A percentile compares a stretch with the other conserved stretches of the same genome.
Conservation (phyloP, 1,284 basidiomycete genomes). For the Anthracocystis panici-leucophaei region DNA sequence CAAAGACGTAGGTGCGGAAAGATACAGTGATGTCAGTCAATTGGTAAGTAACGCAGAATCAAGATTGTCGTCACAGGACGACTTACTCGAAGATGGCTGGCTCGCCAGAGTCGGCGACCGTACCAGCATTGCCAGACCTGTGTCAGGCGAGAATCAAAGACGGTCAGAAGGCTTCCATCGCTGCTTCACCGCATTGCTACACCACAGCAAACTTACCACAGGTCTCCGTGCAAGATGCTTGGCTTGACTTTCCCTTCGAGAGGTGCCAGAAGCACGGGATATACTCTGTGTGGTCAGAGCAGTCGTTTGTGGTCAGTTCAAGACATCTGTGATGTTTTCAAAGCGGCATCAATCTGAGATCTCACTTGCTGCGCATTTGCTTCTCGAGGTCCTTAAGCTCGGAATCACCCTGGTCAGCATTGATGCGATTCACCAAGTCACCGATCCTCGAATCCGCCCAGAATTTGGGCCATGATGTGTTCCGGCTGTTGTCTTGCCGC, state of each 20-base stretch:
- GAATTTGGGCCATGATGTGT: conserved; percentile 40
- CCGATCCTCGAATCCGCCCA: conserved; percentile 44
- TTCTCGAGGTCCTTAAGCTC: conserved; percentile 35
- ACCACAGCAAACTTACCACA: conserved; percentile 25
- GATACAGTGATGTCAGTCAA: neutral
- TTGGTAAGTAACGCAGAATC: neutral
- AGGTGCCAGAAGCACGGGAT: conserved; percentile 33
- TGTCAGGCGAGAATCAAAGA: neutral
- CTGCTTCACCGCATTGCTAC: neutral
- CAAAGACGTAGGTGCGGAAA: neutral
- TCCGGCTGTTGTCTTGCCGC: conserved; percentile 48
- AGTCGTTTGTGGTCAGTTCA: neutral
- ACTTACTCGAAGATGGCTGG: conserved; percentile 48
- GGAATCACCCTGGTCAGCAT: conserved; percentile 13
- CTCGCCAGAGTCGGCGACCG: conserved; percentile 23
- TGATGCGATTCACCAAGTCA: conserved; percentile 31
- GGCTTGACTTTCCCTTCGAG: conserved; percentile 45
- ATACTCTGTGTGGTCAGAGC: conserved; percentile 15
- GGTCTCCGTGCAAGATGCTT: conserved; percentile 42
- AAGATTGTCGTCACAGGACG: neutral
- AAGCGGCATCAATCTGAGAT: neutral
- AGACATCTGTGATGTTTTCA: no score
- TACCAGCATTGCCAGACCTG: conserved; percentile 49
- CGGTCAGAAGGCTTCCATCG: neutral
- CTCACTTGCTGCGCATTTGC: conserved; percentile 40